phyloP scores from a whole-genome alignment of 2,329 filamentous ascomycete genomes.

The Tolypocladium album region DNA sequence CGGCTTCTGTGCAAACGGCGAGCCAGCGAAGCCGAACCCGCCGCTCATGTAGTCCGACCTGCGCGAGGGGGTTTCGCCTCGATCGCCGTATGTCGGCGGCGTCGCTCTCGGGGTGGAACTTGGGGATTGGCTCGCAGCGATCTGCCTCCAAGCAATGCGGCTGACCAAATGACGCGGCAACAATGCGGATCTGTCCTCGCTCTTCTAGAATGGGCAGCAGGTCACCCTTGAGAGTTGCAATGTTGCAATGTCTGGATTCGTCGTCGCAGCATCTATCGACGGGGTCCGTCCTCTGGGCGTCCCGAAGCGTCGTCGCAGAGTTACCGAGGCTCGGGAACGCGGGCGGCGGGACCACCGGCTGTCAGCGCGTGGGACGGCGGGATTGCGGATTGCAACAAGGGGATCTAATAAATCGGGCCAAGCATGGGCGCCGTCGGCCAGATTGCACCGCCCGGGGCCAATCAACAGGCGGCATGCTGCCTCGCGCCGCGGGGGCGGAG shows the following conservation, averaged over 20 bases:
- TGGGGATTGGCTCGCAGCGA: neutral
- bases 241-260: neutral
- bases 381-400: no score
- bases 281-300: neutral
- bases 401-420: neutral
- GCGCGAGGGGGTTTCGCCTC: neutral
- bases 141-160: neutral
- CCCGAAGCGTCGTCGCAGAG: neutral
- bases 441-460: neutral
- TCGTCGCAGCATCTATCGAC: neutral
- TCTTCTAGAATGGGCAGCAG: neutral
- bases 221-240: neutral
- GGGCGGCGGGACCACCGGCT: neutral
- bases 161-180: neutral
- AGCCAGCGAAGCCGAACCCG: neutral
- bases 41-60: neutral
- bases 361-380: no score
- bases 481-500: neutral
- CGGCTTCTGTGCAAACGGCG: neutral
- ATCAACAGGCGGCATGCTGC: neutral
- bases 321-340: constrained; percentile 1
- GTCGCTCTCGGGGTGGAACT: neutral
- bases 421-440: neutral
- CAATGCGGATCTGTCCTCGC: neutral
- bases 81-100: neutral